These are phyloP conservation scores for Eruca vesicaria DNA, from an alignment of 441 rosid species.

Conservation along the genomic window DNA sequence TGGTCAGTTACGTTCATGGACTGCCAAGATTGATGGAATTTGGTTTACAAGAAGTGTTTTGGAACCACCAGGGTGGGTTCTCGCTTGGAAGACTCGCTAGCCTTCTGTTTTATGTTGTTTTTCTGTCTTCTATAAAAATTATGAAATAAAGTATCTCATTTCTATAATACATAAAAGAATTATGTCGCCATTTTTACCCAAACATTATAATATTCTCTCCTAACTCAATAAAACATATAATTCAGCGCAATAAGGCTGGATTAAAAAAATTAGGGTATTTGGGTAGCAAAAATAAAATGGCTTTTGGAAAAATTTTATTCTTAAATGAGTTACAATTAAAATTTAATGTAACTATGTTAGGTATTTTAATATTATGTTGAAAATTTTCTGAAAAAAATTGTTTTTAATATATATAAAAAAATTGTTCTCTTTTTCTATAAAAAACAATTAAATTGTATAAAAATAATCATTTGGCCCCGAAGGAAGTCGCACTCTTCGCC, in stretches of 20 bases:
- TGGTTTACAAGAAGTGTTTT: neutral
- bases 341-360: neutral
- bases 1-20: neutral
- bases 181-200: neutral
- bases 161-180: too few species aligned
- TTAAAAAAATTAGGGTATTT: constrained; percentile 20
- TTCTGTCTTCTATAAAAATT: neutral
- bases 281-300: neutral
- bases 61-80: neutral
- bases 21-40: neutral
- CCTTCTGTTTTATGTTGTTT: neutral
- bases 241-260: neutral
- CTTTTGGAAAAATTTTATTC: neutral
- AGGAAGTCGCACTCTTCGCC: too few species aligned
- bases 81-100: neutral
- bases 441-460: too few species aligned
- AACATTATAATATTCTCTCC: neutral
- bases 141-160: too few species aligned
- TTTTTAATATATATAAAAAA: too few species aligned
- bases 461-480: too few species aligned
- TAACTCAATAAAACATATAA: neutral
- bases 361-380: neutral
- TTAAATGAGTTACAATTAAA: neutral
- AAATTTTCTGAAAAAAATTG: neutral
- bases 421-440: too few species aligned